Evolutionary conservation across 495 filamentous ascomycete species (phyloP), one percentile per base, ranked within the genome.

Genomic region (Clavariopsis aquatica): DNA sequence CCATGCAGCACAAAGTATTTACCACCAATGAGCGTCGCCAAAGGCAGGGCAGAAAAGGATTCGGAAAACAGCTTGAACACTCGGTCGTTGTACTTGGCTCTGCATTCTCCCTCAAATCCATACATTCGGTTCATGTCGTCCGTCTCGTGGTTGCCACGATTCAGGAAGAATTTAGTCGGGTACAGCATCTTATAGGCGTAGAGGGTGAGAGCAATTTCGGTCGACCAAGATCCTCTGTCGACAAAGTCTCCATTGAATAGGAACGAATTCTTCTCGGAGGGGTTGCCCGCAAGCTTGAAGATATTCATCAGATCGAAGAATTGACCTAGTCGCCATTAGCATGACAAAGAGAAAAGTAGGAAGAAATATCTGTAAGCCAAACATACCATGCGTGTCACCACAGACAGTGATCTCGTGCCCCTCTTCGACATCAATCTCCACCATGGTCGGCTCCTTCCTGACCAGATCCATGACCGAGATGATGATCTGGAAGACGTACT

Each of bases 91-190:
- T 99, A 99, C 78, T 99, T 99, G 62, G 91, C 91, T 74, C 91
- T 92, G 78, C 95, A 98, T 73, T 99, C 94, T 71, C 95, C 94
- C 74, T 98, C 94, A 71, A 99, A 99, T 52, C 94, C 94, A 72
- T 99, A 98, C 26, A 94, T 93, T 73, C 90, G 86, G 80, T 99
- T 99, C 94, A 99, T 99, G 75, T 98, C 94, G 74, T 99, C 94
- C 62, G 94, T 98, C 78, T 99, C 94, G 79, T 99, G 94, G 77
- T 99, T 99, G 65, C 94, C 94, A 53, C 94, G 87, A 82, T 99
- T 99, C 62, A 99, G 80, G 86, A 96, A 99, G 78, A 99, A 90
- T 41, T 80, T 83, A 38, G 86, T 83, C 0, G 95, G 94, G 56
- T 87, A 87, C 67, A 99, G 76, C 92, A 91, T 96, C 79, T 99